These are phyloP conservation scores for Fusarium sp. DNA, from an alignment of 2,329 filamentous ascomycete genomes.

Conservation along the genomic window DNA sequence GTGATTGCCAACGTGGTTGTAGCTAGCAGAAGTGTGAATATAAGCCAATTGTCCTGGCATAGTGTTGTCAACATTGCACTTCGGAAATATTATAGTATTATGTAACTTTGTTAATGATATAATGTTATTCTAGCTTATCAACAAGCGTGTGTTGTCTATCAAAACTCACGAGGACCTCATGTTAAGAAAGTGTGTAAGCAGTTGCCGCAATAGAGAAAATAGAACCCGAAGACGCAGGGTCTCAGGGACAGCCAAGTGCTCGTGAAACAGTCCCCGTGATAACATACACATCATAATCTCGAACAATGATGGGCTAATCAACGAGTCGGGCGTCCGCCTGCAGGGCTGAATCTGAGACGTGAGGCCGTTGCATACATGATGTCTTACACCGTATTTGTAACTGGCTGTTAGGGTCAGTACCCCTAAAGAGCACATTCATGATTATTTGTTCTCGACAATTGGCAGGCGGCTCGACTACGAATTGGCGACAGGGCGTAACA, in stretches of 20 bases:
- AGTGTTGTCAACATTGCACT: too few species aligned
- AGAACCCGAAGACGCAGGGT: slow-evolving; percentile 37
- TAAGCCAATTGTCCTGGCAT: too few species aligned
- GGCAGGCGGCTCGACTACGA: not conserved
- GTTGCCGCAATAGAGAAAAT: not conserved
- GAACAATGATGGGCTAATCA: slow-evolving; percentile 32
- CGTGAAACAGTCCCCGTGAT: slow-evolving; percentile 28
- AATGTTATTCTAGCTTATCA: too few species aligned
- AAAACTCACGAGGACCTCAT: not conserved
- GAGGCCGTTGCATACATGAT: slow-evolving; percentile 30
- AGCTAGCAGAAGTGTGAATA: too few species aligned
- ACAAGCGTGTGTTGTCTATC: too few species aligned
- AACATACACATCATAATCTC: slow-evolving; percentile 15
- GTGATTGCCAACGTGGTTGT: too few species aligned
- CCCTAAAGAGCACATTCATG: not conserved
- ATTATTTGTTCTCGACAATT: not conserved
- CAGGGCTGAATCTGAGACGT: slow-evolving; percentile 41
- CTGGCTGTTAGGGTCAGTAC: slow-evolving; percentile 1
- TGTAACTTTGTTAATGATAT: too few species aligned
- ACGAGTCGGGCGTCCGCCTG: slow-evolving; percentile 18
- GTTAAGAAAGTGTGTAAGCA: not conserved
- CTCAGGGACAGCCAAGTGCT: slow-evolving; percentile 26
- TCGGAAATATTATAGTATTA: too few species aligned
- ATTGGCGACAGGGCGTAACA: not conserved
- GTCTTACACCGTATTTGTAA: slow-evolving; percentile 37